A percentile compares a stretch with the other conserved stretches of the same genome.
Conservation (phyloP, 2,329 filamentous ascomycete genomes). For the Pleoardoris graminearum region DNA sequence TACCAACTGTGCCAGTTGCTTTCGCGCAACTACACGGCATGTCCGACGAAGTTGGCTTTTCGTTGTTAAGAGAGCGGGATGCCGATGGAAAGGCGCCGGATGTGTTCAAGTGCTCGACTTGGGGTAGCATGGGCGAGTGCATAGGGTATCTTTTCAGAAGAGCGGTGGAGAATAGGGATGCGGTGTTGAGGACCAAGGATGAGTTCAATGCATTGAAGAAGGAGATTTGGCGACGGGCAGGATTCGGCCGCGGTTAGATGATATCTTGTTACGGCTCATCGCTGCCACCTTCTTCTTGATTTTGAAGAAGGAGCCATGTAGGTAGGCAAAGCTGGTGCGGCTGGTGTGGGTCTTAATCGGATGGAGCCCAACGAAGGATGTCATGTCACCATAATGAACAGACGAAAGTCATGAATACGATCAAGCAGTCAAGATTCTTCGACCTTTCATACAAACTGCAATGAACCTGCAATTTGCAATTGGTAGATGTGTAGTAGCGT, state of each 20-base stretch:
- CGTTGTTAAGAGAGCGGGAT: conserved; percentile 29
- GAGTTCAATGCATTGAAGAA: conserved; percentile 33
- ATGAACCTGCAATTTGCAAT: no score
- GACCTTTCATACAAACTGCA: no score
- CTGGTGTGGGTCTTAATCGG: no score
- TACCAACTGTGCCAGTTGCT: conserved; percentile 54
- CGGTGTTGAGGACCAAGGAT: conserved; percentile 53
- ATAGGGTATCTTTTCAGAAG: conserved; percentile 70
- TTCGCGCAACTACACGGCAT: conserved; percentile 91
- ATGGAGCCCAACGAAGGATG: no score
- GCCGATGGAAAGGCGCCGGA: conserved; percentile 45
- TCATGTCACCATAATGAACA: no score
- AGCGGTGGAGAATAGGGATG: conserved; percentile 64
- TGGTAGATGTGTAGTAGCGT: no score
- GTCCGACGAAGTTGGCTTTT: conserved; percentile 84
- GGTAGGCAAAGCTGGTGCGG: no score
- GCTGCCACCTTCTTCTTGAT: no score
- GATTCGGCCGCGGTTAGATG: conserved; percentile 11
- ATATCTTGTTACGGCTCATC: not conserved
- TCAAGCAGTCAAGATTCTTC: no score
- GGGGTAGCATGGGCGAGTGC: conserved; percentile 69
- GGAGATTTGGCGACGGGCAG: conserved; percentile 29
- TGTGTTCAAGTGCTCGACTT: conserved; percentile 61
- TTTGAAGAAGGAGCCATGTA: no score
- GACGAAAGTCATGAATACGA: no score